Conservation (phyloP, 345 rosid species). For the Cardamine resedifolia region DNA sequence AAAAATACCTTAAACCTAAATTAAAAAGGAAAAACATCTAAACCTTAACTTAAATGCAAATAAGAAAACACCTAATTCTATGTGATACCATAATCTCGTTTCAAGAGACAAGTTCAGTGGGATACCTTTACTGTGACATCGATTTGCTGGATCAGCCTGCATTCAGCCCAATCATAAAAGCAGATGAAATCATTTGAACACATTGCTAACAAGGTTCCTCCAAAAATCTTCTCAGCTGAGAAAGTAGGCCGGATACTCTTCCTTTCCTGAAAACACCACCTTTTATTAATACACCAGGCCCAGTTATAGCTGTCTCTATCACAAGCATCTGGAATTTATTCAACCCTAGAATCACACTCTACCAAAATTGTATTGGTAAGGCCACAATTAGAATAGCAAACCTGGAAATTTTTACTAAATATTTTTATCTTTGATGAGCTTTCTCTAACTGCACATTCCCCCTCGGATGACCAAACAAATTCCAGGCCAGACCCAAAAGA, state of each 20-base stretch:
- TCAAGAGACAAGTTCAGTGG: neutral
- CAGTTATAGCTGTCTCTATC: slow-evolving; percentile 3
- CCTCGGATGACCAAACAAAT: slow-evolving; percentile 95
- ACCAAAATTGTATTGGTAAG: neutral
- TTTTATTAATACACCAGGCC: slow-evolving; percentile 25
- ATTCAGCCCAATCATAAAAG: slow-evolving; percentile 98
- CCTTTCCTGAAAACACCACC: slow-evolving; percentile 68
- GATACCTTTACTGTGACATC: slow-evolving; percentile 95
- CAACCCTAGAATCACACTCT: neutral
- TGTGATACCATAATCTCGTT: no score
- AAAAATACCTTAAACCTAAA: no score
- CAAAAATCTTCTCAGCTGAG: slow-evolving; percentile 86
- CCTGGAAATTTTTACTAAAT: slow-evolving; percentile 95
- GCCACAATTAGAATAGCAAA: slow-evolving; percentile 31
- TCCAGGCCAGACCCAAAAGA: slow-evolving; percentile 97
- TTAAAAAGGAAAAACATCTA: no score
- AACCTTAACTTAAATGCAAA: no score
- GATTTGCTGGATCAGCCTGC: slow-evolving; percentile 91
- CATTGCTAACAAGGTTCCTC: slow-evolving; percentile 93
- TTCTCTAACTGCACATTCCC: slow-evolving; percentile 97
- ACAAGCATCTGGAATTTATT: neutral
- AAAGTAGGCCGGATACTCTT: slow-evolving; percentile 87
- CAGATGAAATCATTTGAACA: slow-evolving; percentile 97
- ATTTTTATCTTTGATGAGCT: slow-evolving; percentile 89
- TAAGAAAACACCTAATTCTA: no score